These are phyloP conservation scores for Triglochin maritima DNA, from an alignment of 106 monocot genomes.

Conservation along the genomic window DNA sequence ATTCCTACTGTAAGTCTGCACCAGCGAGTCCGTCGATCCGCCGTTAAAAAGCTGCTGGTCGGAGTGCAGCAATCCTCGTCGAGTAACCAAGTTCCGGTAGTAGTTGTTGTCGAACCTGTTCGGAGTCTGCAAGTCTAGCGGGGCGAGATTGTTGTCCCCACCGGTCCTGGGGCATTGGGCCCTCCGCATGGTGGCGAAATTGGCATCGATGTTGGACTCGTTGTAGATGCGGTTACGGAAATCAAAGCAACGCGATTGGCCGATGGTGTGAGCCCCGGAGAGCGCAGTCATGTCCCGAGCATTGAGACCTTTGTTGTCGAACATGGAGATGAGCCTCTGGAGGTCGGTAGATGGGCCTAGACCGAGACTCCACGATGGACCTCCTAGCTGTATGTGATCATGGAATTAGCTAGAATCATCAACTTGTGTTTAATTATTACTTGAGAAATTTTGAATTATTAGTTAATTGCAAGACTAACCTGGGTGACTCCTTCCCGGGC, in stretches of 20 bases:
- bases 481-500: slow-evolving; percentile 19
- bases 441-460: neutral
- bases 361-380: slow-evolving; percentile 4
- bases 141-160: slow-evolving; percentile 10
- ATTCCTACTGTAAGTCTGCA: neutral
- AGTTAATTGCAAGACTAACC: neutral
- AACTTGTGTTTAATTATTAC: neutral
- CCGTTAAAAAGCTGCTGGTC: slow-evolving; percentile 9
- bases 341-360: slow-evolving; percentile 4
- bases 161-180: neutral
- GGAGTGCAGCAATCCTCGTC: slow-evolving; percentile 8
- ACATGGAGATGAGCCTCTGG: neutral
- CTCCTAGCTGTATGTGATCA: slow-evolving; percentile 1
- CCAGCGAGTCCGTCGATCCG: slow-evolving; percentile 6
- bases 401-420: neutral
- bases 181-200: slow-evolving; percentile 1
- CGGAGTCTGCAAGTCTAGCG: neutral
- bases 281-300: slow-evolving; percentile 4
- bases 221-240: slow-evolving; percentile 10
- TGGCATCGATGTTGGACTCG: slow-evolving; percentile 9
- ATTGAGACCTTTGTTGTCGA: slow-evolving; percentile 3
- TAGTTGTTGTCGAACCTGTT: slow-evolving; percentile 5
- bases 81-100: slow-evolving; percentile 5
- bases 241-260: neutral
- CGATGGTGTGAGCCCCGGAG: slow-evolving; percentile 13